Conservation (phyloP, 495 filamentous ascomycete genomes). For the Hypoxylon subgilvum region DNA sequence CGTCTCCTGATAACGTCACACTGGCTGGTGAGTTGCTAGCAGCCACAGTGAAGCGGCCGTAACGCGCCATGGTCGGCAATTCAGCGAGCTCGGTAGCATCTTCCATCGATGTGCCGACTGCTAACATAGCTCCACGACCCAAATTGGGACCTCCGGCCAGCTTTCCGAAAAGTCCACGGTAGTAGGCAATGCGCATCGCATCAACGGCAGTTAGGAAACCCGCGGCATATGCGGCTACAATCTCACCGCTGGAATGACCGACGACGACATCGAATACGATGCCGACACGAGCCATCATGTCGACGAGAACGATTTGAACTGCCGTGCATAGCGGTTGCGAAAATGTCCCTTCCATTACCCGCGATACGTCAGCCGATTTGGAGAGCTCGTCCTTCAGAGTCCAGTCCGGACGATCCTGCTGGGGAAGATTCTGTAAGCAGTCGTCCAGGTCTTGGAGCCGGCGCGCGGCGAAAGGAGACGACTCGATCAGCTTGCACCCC, state of each 20-base stretch:
- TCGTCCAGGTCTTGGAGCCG: no score
- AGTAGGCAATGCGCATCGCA: constrained; percentile 59
- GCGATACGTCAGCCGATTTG: no score
- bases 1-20: constrained; percentile 25
- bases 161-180: constrained; percentile 48
- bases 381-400: constrained; percentile 20
- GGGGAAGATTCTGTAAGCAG: no score
- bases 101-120: constrained; percentile 50
- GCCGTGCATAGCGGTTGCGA: constrained; percentile 58
- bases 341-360: constrained; percentile 9
- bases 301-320: constrained; percentile 55
- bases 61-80: no score
- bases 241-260: constrained; percentile 67
- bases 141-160: constrained; percentile 26
- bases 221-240: constrained; percentile 53
- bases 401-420: constrained; percentile 23
- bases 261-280: constrained; percentile 54
- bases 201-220: constrained; percentile 43
- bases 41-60: background rate
- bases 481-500: constrained; percentile 11
- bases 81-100: constrained; percentile 47
- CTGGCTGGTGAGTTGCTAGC: background rate
- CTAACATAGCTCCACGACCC: constrained; percentile 59
- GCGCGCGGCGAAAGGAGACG: no score
- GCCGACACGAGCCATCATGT: constrained; percentile 47